Conservation (phyloP, 441 rosid species). For the Adansonia rubrostipa region DNA sequence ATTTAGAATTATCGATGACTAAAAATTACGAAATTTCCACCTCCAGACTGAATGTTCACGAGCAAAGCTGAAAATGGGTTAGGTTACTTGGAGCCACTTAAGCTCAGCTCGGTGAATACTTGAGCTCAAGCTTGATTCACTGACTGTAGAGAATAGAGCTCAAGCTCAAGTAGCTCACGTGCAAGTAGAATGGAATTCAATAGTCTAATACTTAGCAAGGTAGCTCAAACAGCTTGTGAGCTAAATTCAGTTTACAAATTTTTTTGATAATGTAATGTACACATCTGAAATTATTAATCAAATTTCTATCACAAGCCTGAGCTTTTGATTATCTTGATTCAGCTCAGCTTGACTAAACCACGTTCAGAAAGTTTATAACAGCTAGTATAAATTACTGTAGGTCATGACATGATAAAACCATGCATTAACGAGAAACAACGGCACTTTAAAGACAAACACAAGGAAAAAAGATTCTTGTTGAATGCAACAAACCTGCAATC, state of each 20-base stretch:
- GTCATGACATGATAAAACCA: not conserved
- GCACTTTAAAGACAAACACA: not conserved
- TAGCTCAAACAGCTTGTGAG: not conserved
- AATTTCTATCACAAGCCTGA: not conserved
- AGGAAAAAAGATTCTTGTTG: not conserved
- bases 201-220: not conserved
- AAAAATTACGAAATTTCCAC: not conserved
- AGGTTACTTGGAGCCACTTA: not conserved
- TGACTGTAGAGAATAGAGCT: not conserved
- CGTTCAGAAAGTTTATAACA: not conserved
- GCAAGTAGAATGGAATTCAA: not conserved
- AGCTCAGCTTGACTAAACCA: not conserved
- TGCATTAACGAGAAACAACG: not conserved
- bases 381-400: constrained; percentile 1
- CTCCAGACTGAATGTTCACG: not conserved
- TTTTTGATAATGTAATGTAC: not conserved
- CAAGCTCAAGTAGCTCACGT: not conserved
- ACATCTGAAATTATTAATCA: not conserved
- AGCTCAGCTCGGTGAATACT: not conserved
- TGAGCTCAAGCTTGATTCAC: not conserved
- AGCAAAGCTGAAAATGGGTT: not conserved
- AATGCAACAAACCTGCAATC: constrained; percentile 67
- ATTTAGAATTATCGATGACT: not conserved
- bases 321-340: not conserved
- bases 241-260: not conserved